Conservation (phyloP, 148 eudicot genomes). For the Rhododendron kiyosumense region DNA sequence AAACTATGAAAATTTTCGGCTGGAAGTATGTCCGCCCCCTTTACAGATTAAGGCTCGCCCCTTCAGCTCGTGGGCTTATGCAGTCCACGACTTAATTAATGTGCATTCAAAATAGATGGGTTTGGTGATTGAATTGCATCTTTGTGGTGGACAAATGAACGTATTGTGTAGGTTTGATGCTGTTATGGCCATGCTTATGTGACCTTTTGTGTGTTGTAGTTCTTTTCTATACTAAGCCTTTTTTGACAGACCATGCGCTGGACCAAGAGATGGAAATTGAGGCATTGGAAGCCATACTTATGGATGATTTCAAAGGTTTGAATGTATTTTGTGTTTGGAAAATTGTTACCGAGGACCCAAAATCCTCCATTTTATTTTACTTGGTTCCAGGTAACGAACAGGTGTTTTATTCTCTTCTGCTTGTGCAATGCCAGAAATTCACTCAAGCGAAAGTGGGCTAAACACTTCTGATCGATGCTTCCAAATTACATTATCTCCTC, state of each 20-base stretch:
- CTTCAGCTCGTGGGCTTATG: not conserved
- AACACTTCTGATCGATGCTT: slow-evolving; percentile 83
- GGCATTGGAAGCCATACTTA: slow-evolving; percentile 84
- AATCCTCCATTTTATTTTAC: not conserved
- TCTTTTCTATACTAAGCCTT: not conserved
- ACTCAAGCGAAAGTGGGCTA: slow-evolving; percentile 86
- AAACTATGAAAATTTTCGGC: not conserved
- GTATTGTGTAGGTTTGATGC: not conserved
- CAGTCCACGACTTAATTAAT: not conserved
- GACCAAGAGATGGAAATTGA: slow-evolving; percentile 96
- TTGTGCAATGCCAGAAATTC: slow-evolving; percentile 60
- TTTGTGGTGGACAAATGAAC: not conserved
- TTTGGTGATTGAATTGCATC: not conserved
- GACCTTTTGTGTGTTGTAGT: not conserved
- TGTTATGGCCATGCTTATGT: not conserved
- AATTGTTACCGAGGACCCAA: not conserved
- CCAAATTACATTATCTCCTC: slow-evolving; percentile 61
- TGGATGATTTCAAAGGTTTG: slow-evolving; percentile 81
- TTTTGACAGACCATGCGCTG: slow-evolving; percentile 56
- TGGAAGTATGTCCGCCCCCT: not conserved
- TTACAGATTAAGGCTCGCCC: not conserved
- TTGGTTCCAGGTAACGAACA: not conserved
- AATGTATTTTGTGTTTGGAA: not conserved
- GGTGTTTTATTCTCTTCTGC: slow-evolving; percentile 9
- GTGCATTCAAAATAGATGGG: not conserved